Base-by-base conservation (phyloP, 306 rosid genomes). In the Carpinus fangiana region DNA sequence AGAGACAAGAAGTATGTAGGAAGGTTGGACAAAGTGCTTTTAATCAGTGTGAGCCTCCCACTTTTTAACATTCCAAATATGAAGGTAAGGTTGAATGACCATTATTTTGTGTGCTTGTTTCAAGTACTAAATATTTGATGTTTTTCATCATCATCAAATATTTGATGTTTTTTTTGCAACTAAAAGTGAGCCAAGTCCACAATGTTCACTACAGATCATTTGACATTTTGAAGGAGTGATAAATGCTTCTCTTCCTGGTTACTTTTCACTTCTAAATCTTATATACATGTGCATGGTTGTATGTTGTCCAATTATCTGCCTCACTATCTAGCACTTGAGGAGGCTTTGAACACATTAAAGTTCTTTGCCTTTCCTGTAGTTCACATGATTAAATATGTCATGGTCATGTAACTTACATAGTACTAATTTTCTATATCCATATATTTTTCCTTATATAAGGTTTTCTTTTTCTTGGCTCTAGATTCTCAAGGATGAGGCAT, bases 401-500 rank as follows among this genome's bases (percentile, higher is more conserved):
- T 61, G 68, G 45, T 70, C 56, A 36, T 65, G 66, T 38, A 77
- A 66, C 56, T n/a, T 47, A 46, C 21, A 8, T 73, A 4, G n/a
- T 56, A 59, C 70, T 66, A 61, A 62, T 76, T 73, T 76, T 41
- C 72, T n/a, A 31, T 43, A 4, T 10, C 79, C 31, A 48, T 80
- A 68, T 56, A 12, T 83, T 73, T 21, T 74, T 14, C 14, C 78
- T 71, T 76, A 50, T 70, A 56, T 45, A 61, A 62, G 61, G 70
- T 76, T 73, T 83, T 54, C 75, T 64, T 71, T 85, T 38, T 79
- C 50, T 46, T 66, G 70, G 80, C 67, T 7, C 72, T 75, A 46
- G 75, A 60, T 84, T 79, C 78, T 80, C 81, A 75, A 84, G 81
- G 81, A 94, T 94, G 97, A 80, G 84, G 82, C 82, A 55, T 72